Evolutionary conservation across 177 flowering plant species (phyloP).

Genomic region (Telopea speciosissima): DNA sequence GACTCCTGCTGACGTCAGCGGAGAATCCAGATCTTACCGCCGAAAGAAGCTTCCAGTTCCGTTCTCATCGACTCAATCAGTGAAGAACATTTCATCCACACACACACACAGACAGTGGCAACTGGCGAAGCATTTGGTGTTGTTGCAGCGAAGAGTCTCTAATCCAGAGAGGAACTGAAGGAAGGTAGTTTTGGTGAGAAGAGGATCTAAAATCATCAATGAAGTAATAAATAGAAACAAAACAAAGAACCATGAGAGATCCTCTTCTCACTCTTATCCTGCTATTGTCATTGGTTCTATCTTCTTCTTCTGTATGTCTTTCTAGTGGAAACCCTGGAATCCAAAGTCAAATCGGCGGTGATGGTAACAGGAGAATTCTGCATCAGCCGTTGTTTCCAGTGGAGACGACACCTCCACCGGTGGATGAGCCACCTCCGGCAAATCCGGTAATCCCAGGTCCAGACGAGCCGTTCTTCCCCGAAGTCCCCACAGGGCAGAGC

Average conservation of each 20-base stretch:
- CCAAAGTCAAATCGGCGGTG: background rate
- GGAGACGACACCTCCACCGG: conserved; percentile 50
- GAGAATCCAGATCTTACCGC: conserved; percentile 49
- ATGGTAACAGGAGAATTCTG: conserved; percentile 50
- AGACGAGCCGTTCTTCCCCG: conserved; percentile 78
- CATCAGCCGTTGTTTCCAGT: conserved; percentile 83
- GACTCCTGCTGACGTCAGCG: conserved; percentile 23
- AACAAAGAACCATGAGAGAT: conserved; percentile 30
- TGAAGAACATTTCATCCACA: background rate
- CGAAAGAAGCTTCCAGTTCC: conserved; percentile 39
- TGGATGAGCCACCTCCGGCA: conserved; percentile 24
- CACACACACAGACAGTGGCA: background rate
- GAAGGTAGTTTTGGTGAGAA: no score
- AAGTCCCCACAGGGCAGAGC: conserved; percentile 37
- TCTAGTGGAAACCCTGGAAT: background rate
- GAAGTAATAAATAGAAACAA: background rate
- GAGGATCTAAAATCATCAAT: background rate
- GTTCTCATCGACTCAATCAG: conserved; percentile 9
- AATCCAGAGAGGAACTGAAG: no score
- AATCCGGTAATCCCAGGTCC: conserved; percentile 22
- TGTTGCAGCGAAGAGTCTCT: no score
- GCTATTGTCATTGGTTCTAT: conserved; percentile 11
- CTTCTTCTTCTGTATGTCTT: conserved; percentile 4
- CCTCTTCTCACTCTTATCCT: conserved; percentile 15
- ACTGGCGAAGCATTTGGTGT: background rate